Conservation (phyloP, 495 filamentous ascomycete species). For the Neurospora sp. region DNA sequence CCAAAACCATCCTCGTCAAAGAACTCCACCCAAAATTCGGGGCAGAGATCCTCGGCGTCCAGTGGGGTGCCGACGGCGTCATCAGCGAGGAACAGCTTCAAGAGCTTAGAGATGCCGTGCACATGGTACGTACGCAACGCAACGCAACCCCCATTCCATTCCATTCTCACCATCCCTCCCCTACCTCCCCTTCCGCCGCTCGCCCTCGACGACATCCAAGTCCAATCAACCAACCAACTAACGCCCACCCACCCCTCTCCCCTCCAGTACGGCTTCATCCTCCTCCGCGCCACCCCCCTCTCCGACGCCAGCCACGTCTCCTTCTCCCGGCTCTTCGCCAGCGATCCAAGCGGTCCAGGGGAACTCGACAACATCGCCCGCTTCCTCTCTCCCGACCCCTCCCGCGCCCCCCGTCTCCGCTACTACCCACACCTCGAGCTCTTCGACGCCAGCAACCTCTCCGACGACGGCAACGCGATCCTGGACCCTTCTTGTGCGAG, state of each 20-base stretch:
- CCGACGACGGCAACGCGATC: constrained; percentile 27
- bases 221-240: no score
- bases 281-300: constrained; percentile 44
- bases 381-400: constrained; percentile 28
- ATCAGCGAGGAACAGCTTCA: constrained; percentile 35
- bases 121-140: no score
- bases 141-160: no score
- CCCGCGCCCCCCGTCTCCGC: constrained; percentile 29
- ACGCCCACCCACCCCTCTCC: no score
- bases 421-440: constrained; percentile 40
- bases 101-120: constrained; percentile 38
- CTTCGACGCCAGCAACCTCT: constrained; percentile 50
- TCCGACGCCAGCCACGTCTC: constrained; percentile 42
- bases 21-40: constrained; percentile 45
- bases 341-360: neutral
- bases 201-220: no score
- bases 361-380: constrained; percentile 46
- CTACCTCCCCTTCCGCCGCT: no score
- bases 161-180: no score
- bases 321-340: constrained; percentile 43
- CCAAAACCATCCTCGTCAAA: constrained; percentile 30
- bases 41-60: constrained; percentile 43
- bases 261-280: constrained; percentile 51
- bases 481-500: constrained; percentile 26
- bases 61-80: constrained; percentile 25